A percentile compares a stretch with the other conserved stretches of the same genome.
These are phyloP conservation scores for Paecilomyces variotii DNA, from an alignment of 2,329 filamentous ascomycete genomes.

Conservation along the genomic window DNA sequence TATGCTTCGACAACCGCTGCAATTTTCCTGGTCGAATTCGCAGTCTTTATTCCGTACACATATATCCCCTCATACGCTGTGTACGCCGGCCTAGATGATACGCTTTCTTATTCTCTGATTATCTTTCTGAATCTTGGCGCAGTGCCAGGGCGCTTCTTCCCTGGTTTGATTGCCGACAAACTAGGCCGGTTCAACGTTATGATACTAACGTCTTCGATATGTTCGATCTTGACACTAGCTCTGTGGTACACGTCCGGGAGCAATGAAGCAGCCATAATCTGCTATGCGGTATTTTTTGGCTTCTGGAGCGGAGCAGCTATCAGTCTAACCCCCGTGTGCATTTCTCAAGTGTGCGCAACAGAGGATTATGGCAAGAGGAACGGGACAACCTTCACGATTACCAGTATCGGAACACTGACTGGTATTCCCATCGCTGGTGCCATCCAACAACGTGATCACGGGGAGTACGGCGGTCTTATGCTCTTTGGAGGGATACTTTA, in stretches of 20 bases:
- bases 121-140: conserved; percentile 23
- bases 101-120: conserved; percentile 22
- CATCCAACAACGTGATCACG: conserved; percentile 10
- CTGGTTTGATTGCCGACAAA: conserved; percentile 17
- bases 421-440: conserved; percentile 18
- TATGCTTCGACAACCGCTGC: conserved; percentile 17
- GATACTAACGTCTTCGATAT: conserved; percentile 11
- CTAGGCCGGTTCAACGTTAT: conserved; percentile 19
- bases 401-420: conserved; percentile 15
- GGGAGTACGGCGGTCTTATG: conserved; percentile 10
- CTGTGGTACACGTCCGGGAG: conserved; percentile 14
- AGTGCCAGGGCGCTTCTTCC: conserved; percentile 15
- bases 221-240: conserved; percentile 13
- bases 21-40: conserved; percentile 28
- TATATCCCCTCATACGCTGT: conserved; percentile 27
- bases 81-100: conserved; percentile 14
- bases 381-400: conserved; percentile 22
- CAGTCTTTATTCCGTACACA: conserved; percentile 27
- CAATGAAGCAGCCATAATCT: conserved; percentile 14
- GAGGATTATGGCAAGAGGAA: conserved; percentile 34
- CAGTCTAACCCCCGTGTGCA: conserved; percentile 33
- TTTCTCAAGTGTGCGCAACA: conserved; percentile 39
- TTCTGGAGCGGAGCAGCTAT: conserved; percentile 31
- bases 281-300: conserved; percentile 22
- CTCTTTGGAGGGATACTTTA: conserved; percentile 21